Evolutionary conservation across 257 asterid genomes (phyloP).

Genomic region (Jaltomata sinuosa): DNA sequence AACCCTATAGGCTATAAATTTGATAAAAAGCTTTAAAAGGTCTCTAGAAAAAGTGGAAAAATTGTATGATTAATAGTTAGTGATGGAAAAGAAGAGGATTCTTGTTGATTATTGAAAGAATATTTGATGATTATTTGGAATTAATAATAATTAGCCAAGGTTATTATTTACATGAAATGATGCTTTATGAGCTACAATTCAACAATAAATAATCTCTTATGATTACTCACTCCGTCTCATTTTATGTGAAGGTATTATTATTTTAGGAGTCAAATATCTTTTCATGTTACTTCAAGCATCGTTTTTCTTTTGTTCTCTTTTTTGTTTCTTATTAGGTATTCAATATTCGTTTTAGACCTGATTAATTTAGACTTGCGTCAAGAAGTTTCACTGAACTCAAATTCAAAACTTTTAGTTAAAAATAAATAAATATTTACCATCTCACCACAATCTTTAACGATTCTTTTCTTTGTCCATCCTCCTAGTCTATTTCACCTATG

Average conservation of each 20-base stretch:
- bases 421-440: not conserved
- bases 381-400: not conserved
- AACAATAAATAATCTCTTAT: not conserved
- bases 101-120: not conserved
- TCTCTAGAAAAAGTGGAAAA: not conserved
- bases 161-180: not conserved
- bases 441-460: not conserved
- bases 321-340: not conserved
- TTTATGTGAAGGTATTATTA: not conserved
- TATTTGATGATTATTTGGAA: not conserved
- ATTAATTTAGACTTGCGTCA: not conserved
- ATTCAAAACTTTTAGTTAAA: too few relatives aligned
- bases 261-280: not conserved
- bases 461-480: not conserved
- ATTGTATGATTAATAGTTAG: not conserved
- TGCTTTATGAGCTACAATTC: not conserved
- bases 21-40: not conserved
- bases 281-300: not conserved
- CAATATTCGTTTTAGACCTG: rapidly evolving
- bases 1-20: not conserved
- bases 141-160: not conserved
- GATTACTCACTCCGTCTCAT: not conserved
- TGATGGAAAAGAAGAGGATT: not conserved
- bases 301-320: not conserved
- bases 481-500: not conserved